These are phyloP conservation scores for Zangia roseola DNA, from an alignment of 768 basidiomycete genomes.

Conservation along the genomic window DNA sequence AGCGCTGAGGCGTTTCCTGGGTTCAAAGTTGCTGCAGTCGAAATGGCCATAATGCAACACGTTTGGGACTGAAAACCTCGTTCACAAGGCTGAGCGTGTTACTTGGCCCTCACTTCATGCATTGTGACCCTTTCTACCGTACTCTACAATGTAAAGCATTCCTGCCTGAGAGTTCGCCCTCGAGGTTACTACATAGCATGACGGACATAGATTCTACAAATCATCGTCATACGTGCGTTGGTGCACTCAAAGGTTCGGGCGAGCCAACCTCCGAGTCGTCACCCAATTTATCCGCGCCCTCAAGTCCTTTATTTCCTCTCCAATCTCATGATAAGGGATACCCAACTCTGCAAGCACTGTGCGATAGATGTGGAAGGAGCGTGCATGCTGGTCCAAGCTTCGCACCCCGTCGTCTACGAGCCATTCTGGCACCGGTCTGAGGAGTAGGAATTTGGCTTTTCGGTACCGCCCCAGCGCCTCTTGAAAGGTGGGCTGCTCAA, in stretches of 20 bases:
- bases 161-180: slow-evolving; percentile 1
- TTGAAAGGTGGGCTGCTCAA: slow-evolving; percentile 40
- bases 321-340: slow-evolving; percentile 47
- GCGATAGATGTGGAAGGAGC: slow-evolving; percentile 40
- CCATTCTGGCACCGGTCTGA: slow-evolving; percentile 59
- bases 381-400: slow-evolving; percentile 47
- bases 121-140: slow-evolving; percentile 30
- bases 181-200: background rate
- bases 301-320: slow-evolving; percentile 42
- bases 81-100: slow-evolving; percentile 8
- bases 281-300: slow-evolving; percentile 23
- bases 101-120: slow-evolving; percentile 13
- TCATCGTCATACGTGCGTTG: slow-evolving; percentile 1
- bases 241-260: slow-evolving; percentile 9
- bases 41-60: slow-evolving; percentile 26
- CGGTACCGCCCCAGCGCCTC: slow-evolving; percentile 43
- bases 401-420: slow-evolving; percentile 63
- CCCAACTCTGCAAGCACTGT: slow-evolving; percentile 39
- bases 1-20: slow-evolving; percentile 17
- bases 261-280: slow-evolving; percentile 15
- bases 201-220: background rate
- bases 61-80: slow-evolving; percentile 21
- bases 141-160: background rate
- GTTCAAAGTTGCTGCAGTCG: slow-evolving; percentile 8
- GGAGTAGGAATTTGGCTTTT: slow-evolving; percentile 49